Evolutionary conservation across 768 basidiomycete species (phyloP), one percentile per base, ranked within the genome.

Genomic region (Amanita brunnescens): DNA sequence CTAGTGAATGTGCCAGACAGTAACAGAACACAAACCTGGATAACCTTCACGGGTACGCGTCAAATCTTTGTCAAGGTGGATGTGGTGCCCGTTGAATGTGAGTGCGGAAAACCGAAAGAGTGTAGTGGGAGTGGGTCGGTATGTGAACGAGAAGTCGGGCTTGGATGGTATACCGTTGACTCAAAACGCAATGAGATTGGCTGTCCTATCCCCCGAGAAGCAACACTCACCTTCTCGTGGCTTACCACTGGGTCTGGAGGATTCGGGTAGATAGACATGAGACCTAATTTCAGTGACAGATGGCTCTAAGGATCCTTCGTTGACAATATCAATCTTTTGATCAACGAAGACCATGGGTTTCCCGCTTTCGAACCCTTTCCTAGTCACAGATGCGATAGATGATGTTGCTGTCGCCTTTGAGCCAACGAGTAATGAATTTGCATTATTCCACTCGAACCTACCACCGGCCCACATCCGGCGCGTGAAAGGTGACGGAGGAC

Each of bases 31-130:
- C 72, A 49, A 55, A 80, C 86, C 87, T 55, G 82, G 76, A 56
- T 89, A 88, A 6, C 86, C 86, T 65, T 92, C 86, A 16, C 69
- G 72, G 21, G 68, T 65, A 39, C 76, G 79, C 5, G 85, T 79
- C 61, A 83, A 89, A 20, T 82, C 78, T 52, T 80, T 79, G 67
- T 91, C 87, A 23, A 91, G 76, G 65, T 93, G 90, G 56, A 93
- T 87, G 57, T 81, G 75, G 57, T 93, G 90, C 10, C 79, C 86
- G 58, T 93, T 92, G 70, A 89, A 90, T 57, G 83, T 91, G 20
- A 93, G 70, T 16, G 90, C 87, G 4, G 88, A 91, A 67, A 85
- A 93, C 20, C 88, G 81, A 70, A 93, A 93, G 18, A 92, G 69
- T 0, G 85, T 88, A 7, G 82, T 80, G 32, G 80, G 65, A 21